Base-by-base conservation (phyloP, 305 asterid genomes). In the Rubia peregrina region DNA sequence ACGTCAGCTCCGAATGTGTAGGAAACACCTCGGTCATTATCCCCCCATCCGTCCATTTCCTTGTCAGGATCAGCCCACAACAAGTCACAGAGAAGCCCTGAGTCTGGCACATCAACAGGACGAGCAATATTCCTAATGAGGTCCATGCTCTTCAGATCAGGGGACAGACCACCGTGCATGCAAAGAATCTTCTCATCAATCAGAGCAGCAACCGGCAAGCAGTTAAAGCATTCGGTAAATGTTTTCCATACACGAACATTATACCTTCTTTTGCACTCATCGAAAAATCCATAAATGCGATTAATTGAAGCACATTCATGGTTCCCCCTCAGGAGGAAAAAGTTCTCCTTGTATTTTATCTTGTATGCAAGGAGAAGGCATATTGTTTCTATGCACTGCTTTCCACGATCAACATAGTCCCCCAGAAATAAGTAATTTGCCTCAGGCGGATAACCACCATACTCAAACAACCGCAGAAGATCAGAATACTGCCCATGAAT, bases 331-430 rank as follows among this genome's bases (percentile, higher is more conserved):
- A 76, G 73, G 21, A 76, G 80, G 46, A 76, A 76, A 60, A 76
- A 76, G 60, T 76, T 76, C 49, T 76, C 80, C 72, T 57, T 71
- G 76, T 76, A 71, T 49, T 76, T 76, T 36, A 76, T 66, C 73
- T 76, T 76, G 76, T 76, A 71, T 61, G 80, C 75, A 38, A 76
- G 76, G 42, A 76, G 80, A 66, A 76, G 80, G 69, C 80, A 76
- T 57, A 76, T 76, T 66, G 80, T 76, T 67, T 76, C 80, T 65
- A 76, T 76, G 70, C 80, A 59, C 70, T 76, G 80, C 70, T 76
- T 76, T 24, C 80, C 80, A 48, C 80, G 80, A 26, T 76, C 80
- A 36, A 76, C 80, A 71, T 76, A 76, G 73, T 76, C 80, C 63
- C 80, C 80, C 62, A 76, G 26, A 30, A 76, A 76, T 49, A 76